Evolutionary conservation across 495 filamentous ascomycete genomes (phyloP).

Genomic region (Aspergillus conjunctus): DNA sequence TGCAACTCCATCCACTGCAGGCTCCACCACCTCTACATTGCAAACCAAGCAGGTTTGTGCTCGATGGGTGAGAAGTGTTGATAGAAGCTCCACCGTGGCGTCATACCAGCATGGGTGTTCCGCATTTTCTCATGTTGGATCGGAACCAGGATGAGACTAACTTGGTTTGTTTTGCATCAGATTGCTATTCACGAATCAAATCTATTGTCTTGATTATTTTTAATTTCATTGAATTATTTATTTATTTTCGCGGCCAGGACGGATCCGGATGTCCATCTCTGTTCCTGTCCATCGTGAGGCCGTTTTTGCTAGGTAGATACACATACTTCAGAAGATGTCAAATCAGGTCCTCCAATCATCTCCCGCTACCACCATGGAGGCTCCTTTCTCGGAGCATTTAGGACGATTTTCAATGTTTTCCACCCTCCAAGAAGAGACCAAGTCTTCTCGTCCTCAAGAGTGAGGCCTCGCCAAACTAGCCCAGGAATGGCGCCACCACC

Average conservation of each 20-base stretch:
- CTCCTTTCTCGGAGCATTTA: constrained; percentile 6
- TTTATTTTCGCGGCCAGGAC: neutral
- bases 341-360: neutral
- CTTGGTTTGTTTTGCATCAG: neutral
- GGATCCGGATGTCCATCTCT: constrained; percentile 1
- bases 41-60: neutral
- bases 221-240: neutral
- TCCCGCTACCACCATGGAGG: neutral
- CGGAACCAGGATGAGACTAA: neutral
- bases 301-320: too few relatives aligned
- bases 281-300: neutral
- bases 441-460: neutral
- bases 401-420: neutral
- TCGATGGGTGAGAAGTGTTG: constrained; percentile 1
- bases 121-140: neutral
- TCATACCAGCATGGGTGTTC: constrained; percentile 7
- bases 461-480: neutral
- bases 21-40: neutral
- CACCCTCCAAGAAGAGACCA: neutral
- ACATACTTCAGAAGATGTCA: neutral
- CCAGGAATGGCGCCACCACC: constrained; percentile 11
- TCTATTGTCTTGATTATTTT: neutral
- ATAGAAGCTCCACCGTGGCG: constrained; percentile 17
- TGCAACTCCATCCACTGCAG: neutral
- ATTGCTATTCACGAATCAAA: neutral